Evolutionary conservation across 2,329 filamentous ascomycete genomes (phyloP), one percentile per base, ranked within the genome.

Genomic region (Fusarium newnesense): DNA sequence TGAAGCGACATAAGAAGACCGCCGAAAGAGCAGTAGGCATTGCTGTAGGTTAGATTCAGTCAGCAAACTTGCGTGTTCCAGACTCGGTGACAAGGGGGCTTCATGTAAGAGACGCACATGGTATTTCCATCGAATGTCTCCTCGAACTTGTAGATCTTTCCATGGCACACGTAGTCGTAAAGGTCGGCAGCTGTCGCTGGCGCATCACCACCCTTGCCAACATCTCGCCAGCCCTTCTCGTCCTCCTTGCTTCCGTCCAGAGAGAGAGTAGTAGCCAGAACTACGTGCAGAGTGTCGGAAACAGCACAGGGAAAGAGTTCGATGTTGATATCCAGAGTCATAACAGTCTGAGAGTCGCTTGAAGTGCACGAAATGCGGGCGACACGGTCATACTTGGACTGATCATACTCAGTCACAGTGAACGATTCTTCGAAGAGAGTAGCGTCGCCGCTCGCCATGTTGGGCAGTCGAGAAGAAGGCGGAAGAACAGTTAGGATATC

Each of bases 361-460:
- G 93, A 96, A 58, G 89, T 93, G 80, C 91, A 95, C 62, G 87
- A 90, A 80, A 98, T 90, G 76, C 96, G 96, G 62, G 94, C 93
- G 32, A 98, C 96, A 74, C 96, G 94, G 85, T 98, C 96, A 84
- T 99, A 99, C 85, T 98, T 97, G 79, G 92, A 89, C 79, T 91
- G 89, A 85, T 97, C 93, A 81, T 94, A 86, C 62, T 89, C 85
- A 76, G 91, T 96, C 78, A 98, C 88, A 70, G 89, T 93, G 88
- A 98, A 98, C 79, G 90, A 92, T 81, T 97, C 95, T 84, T 98
- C 95, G 85, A 97, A 97, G 83, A 98, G 93, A 79, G 96, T 92
- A 66, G 95, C 92, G 85, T 98, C 96, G 76, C 93, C 92, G 75
- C 84, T 87, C 40, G 77, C 78, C 77, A 79, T 79, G 19, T 53